These are phyloP conservation scores for Eucommia ulmoides DNA, from an alignment of 257 asterid species.

Conservation along the genomic window DNA sequence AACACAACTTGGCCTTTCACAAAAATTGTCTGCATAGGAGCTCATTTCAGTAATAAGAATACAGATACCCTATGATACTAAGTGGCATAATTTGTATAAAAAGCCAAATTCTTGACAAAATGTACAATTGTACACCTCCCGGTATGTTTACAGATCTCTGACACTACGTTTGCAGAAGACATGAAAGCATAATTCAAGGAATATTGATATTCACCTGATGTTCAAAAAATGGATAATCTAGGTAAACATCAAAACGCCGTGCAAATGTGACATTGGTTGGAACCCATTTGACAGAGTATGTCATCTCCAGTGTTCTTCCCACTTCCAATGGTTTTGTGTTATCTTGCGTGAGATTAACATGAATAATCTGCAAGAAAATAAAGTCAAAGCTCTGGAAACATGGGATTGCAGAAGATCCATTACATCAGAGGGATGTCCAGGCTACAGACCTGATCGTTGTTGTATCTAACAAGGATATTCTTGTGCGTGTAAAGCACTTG, in stretches of 20 bases:
- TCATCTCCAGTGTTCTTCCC: slow-evolving; percentile 64
- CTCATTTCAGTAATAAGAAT: not conserved
- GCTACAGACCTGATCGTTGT: slow-evolving; percentile 38
- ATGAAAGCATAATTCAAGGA: too few species aligned
- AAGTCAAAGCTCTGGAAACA: slow-evolving; percentile 10
- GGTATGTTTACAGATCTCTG: too few species aligned
- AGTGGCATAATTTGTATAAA: too few species aligned
- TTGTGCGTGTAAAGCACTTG: slow-evolving; percentile 42
- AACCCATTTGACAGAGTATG: slow-evolving; percentile 85
- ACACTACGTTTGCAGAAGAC: too few species aligned
- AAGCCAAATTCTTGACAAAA: too few species aligned
- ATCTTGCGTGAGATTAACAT: slow-evolving; percentile 89
- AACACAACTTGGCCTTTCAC: not conserved
- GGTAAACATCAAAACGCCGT: slow-evolving; percentile 89
- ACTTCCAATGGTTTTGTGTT: slow-evolving; percentile 68
- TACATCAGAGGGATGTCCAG: too few species aligned
- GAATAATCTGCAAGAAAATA: slow-evolving; percentile 60
- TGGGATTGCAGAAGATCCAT: too few species aligned
- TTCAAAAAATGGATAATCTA: slow-evolving; percentile 96
- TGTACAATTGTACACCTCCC: too few species aligned
- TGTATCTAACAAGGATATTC: slow-evolving; percentile 33
- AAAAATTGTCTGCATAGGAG: not conserved
- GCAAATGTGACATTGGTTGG: slow-evolving; percentile 76
- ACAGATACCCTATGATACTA: too few species aligned
- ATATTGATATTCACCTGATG: slow-evolving; percentile 60